Conservation (phyloP, 805 yeast genomes). For the Candida piceae region DNA sequence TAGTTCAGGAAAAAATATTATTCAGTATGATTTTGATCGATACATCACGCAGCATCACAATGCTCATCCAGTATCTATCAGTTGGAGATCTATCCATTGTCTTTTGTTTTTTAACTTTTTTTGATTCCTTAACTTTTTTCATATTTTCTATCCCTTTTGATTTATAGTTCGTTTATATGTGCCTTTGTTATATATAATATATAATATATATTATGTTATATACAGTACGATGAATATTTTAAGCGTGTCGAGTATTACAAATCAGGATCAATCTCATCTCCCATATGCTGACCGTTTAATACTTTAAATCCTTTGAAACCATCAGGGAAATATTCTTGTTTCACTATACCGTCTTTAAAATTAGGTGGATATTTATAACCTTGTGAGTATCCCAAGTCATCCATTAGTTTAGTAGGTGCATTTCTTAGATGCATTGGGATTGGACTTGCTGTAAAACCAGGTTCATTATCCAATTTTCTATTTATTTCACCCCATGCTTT, state of each 20-base stretch:
- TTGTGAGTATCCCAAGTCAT: constrained; percentile 77
- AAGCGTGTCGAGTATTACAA: constrained; percentile 14
- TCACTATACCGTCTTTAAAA: constrained; percentile 63
- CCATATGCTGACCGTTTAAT: constrained; percentile 53
- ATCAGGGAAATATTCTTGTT: constrained; percentile 72
- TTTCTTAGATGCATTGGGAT: constrained; percentile 83
- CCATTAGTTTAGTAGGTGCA: constrained; percentile 92
- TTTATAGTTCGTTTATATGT: no score
- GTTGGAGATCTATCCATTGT: no score
- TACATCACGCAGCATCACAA: no score
- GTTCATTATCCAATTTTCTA: constrained; percentile 48
- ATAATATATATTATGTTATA: no score
- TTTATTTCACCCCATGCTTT: constrained; percentile 73
- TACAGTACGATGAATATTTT: no score
- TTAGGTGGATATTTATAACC: constrained; percentile 88
- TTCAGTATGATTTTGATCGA: no score
- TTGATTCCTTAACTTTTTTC: no score
- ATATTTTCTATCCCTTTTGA: no score
- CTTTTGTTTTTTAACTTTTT: no score
- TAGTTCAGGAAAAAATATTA: no score
- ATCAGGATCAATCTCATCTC: constrained; percentile 41
- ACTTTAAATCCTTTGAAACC: constrained; percentile 46
- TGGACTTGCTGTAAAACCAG: constrained; percentile 54
- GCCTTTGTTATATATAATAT: no score
- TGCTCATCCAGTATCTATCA: no score